Base-by-base conservation (phyloP, 2,329 filamentous ascomycete genomes). In the Amphichorda felina region DNA sequence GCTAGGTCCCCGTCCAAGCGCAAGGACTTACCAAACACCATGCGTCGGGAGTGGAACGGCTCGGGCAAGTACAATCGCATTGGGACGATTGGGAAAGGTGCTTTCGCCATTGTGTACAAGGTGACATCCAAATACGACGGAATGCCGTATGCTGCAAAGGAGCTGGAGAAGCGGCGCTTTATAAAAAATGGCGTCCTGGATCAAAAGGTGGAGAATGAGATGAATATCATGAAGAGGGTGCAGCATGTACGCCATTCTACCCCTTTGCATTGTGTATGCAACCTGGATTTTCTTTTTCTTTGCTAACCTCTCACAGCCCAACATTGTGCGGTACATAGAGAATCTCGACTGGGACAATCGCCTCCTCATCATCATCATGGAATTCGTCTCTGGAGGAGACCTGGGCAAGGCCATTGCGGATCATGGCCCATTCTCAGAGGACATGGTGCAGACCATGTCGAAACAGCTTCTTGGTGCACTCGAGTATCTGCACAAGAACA, bases 291-390 rank as follows among this genome's bases (percentile, higher is more conserved):
- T n/a, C n/a, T n/a, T n/a, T n/a, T n/a, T n/a, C 22, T n/a, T 47
- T 32, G 48, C 47, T 36, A 16, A 15, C 17, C 10, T 19, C 16
- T 19, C 16, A 3, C 38, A 86, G 80, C 73, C 77, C 3, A 89
- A 96, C 48, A 88, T 98, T 47, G 89, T 98, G 29, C 75, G 83
- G 43, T 98, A 91, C 51, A 75, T 93, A 37, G 87, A 94, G 47
- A 84, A 91, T 50, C 73, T 91, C 45, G 87, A 94, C 44, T 79
- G 83, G 64, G 75, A 79, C 30, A 69, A 83, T 27, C 68, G 87
- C 51, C 69, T 95, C 4, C 88, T 95, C 53, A 94, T 98, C 55
- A 89, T 96, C 53, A 82, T 94, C 55, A 98, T 98, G 91, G 91
- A 98, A 50, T 94, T 74, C 46, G 75, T 96, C 11, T 72, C 77